A percentile compares a stretch with the other conserved stretches of the same genome.
phyloP scores from a whole-genome alignment of 2,329 filamentous ascomycete genomes.

The Pestalotiopsis sp. region DNA sequence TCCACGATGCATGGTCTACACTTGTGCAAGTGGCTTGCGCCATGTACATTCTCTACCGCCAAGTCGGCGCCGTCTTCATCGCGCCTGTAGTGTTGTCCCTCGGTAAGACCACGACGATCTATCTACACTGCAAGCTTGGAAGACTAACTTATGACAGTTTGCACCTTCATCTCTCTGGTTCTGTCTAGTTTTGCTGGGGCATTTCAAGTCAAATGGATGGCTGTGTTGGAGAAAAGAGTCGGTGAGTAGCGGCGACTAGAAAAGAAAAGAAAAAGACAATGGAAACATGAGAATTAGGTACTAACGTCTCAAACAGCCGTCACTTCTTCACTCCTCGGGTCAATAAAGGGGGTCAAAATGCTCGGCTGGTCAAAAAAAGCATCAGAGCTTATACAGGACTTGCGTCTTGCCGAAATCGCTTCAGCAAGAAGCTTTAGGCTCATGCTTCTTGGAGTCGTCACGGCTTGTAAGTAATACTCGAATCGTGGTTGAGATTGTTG shows the following conservation, averaged over 20 bases:
- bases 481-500: background rate
- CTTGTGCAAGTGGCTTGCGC: constrained; percentile 13
- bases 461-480: constrained; percentile 10
- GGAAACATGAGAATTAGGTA: background rate
- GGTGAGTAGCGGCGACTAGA: background rate
- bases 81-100: constrained; percentile 14
- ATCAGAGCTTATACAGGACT: constrained; percentile 7
- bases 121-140: background rate
- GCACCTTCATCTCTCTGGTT: background rate
- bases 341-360: constrained; percentile 17
- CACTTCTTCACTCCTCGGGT: constrained; percentile 15
- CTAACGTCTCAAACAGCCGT: background rate
- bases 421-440: constrained; percentile 12
- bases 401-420: constrained; percentile 13
- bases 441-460: constrained; percentile 14
- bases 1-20: constrained; percentile 14
- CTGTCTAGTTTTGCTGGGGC: constrained; percentile 12
- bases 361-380: constrained; percentile 11
- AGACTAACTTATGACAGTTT: constrained; percentile 5
- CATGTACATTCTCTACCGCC: constrained; percentile 15
- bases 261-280: background rate
- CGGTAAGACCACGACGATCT: background rate
- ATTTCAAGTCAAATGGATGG: constrained; percentile 15
- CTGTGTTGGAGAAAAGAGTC: constrained; percentile 13
- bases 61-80: constrained; percentile 14